These are phyloP conservation scores for Nannizziopsis arthrosporioides DNA, from an alignment of 2,329 filamentous ascomycete genomes.

Conservation along the genomic window DNA sequence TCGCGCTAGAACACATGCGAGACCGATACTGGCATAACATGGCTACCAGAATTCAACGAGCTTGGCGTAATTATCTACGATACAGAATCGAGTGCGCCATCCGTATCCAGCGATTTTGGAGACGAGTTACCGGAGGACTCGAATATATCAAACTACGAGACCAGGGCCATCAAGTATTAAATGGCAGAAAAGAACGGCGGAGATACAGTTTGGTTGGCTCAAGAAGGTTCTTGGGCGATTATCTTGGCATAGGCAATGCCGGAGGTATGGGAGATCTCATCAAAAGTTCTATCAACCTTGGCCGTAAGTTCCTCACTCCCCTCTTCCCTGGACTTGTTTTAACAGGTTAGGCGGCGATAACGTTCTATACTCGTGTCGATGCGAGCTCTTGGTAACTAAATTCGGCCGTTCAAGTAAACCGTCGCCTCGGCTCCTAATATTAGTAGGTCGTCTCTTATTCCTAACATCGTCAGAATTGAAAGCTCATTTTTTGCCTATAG, in stretches of 20 bases:
- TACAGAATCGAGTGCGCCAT: conserved; percentile 88
- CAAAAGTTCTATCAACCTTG: conserved; percentile 59
- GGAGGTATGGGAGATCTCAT: conserved; percentile 72
- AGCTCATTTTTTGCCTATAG: conserved; percentile 21
- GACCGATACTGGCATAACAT: conserved; percentile 99
- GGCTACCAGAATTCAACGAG: conserved; percentile 92
- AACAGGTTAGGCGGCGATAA: conserved; percentile 45
- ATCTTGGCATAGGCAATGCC: conserved; percentile 72
- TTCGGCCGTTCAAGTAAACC: conserved; percentile 94
- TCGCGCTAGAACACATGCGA: conserved; percentile 93
- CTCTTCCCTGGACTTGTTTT: not conserved
- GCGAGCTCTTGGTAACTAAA: conserved; percentile 81
- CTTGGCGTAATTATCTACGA: conserved; percentile 90
- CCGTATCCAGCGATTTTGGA: conserved; percentile 89
- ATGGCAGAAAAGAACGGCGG: conserved; percentile 77
- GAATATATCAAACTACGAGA: conserved; percentile 84
- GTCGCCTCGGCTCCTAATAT: conserved; percentile 68
- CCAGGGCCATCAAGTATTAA: conserved; percentile 69
- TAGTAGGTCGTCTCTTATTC: conserved; percentile 36
- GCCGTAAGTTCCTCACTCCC: conserved; percentile 37
- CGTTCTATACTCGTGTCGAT: conserved; percentile 79
- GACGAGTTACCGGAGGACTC: conserved; percentile 79
- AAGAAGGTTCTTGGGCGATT: conserved; percentile 86
- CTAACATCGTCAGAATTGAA: not conserved
- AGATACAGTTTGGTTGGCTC: conserved; percentile 86